Evolutionary conservation across 768 basidiomycete species (phyloP).

Genomic region (Erythrobasidium yunnanense): DNA sequence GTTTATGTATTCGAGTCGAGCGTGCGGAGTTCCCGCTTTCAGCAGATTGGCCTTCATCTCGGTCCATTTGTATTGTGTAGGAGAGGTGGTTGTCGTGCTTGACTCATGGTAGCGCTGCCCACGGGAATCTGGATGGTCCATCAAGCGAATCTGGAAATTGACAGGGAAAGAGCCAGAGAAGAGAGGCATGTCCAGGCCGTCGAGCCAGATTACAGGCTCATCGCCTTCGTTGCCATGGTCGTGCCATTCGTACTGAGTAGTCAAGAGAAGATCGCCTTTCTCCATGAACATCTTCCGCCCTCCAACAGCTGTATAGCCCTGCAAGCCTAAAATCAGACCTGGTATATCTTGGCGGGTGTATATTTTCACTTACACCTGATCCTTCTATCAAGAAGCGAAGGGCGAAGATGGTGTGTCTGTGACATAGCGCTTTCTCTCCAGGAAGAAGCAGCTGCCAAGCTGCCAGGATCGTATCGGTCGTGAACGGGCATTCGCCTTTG

Average conservation of each 20-base stretch:
- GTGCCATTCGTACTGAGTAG: slow-evolving; percentile 27
- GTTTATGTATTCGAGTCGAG: slow-evolving; percentile 20
- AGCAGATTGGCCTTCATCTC: slow-evolving; percentile 21
- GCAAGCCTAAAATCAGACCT: too few relatives aligned
- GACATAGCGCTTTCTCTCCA: slow-evolving; percentile 26
- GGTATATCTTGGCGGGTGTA: too few relatives aligned
- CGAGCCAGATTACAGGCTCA: slow-evolving; percentile 25
- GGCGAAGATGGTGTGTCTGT: slow-evolving; percentile 27
- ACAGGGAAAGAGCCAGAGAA: slow-evolving; percentile 19
- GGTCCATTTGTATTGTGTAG: slow-evolving; percentile 12
- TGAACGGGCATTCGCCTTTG: slow-evolving; percentile 12
- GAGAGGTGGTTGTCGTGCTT: background rate
- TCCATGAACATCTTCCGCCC: slow-evolving; percentile 26
- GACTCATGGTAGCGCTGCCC: slow-evolving; percentile 24
- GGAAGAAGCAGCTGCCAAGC: slow-evolving; percentile 28
- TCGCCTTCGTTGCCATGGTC: slow-evolving; percentile 27
- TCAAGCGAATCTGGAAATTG: slow-evolving; percentile 26
- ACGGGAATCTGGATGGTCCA: slow-evolving; percentile 19
- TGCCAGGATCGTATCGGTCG: slow-evolving; percentile 24
- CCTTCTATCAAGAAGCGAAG: slow-evolving; percentile 27
- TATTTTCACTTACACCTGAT: background rate
- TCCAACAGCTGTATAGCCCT: slow-evolving; percentile 26
- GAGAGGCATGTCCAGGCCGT: slow-evolving; percentile 26
- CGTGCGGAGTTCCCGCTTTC: background rate
- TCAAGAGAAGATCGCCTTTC: slow-evolving; percentile 22